Percentiles rank a stretch among this genome's conserved stretches.
These are phyloP conservation scores for Eucalyptus tenuipes DNA, from an alignment of 345 rosid species.

Conservation along the genomic window DNA sequence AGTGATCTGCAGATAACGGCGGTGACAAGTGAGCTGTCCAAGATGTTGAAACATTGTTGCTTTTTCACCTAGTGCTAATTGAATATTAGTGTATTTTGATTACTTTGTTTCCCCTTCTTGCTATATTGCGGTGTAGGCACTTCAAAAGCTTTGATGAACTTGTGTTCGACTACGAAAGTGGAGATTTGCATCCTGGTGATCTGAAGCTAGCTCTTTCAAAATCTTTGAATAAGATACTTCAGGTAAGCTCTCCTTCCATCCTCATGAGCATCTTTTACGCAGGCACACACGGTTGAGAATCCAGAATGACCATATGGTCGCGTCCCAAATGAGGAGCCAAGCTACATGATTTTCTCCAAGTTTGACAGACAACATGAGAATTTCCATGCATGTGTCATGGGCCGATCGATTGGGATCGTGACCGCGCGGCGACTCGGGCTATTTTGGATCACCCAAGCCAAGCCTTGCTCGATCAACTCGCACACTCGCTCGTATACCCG, in stretches of 20 bases:
- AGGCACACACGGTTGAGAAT: background rate
- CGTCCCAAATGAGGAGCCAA: background rate
- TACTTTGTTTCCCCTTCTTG: background rate
- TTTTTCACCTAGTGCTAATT: background rate
- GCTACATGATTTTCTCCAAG: background rate
- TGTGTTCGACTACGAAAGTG: conserved; percentile 52
- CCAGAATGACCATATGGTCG: background rate
- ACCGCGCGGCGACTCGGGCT: too few species aligned
- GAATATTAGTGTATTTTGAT: background rate
- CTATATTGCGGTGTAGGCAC: conserved; percentile 15
- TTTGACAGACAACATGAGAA: background rate
- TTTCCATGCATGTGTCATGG: background rate
- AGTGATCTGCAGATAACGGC: conserved; percentile 43
- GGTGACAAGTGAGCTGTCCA: conserved; percentile 61
- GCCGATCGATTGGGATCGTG: too few species aligned
- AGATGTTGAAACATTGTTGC: background rate
- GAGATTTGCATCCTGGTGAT: conserved; percentile 55
- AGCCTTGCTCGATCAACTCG: too few species aligned
- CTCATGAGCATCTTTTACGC: background rate
- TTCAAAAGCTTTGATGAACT: conserved; percentile 54
- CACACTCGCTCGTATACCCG: too few species aligned
- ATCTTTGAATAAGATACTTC: conserved; percentile 55
- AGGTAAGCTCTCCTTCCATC: conserved; percentile 21
- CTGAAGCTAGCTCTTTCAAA: conserved; percentile 53
- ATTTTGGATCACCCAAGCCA: too few species aligned